Base-by-base conservation (phyloP, 2,329 filamentous ascomycete species). In the Cladosporium sp. region DNA sequence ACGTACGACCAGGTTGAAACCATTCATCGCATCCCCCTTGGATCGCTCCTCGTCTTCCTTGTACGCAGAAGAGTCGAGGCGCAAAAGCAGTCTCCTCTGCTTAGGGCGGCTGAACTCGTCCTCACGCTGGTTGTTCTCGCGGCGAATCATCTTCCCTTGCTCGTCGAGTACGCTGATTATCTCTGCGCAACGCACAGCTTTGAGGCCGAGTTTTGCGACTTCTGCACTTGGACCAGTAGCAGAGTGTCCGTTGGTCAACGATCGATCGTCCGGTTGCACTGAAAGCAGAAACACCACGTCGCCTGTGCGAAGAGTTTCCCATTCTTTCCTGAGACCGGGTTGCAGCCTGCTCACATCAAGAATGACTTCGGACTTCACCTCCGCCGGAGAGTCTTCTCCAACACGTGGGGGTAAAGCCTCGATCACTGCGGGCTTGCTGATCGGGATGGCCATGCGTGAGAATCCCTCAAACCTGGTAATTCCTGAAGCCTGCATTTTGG, bases 381-480 rank as follows among this genome's bases (percentile, higher is more conserved):
- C 79, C 2, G 90, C 86, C n/a, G 90, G 92, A 47, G 85, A 83
- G 36, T 85, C 79, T 43, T 91, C 85, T 12, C 93, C 93, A 48
- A 99, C 90, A 32, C 84, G 80, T 7, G 93, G 80, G 0, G 89
- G 89, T 3, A 86, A 82, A 19, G 92, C 86, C 63, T 99, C 91
- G 24, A 96, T 77, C 42, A 99, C 88, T 60, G 89, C 85, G 55
- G 90, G 88, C 61, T 89, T 93, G 15, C 82, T 78, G 53, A 96
- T 93, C 1, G 89, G 85, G 47, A 97, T 76, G 2, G 90, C 91
- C 91, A 97, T 96, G 61, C 84, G 89, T 2, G 92, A 95, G 61
- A 88, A 90, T 0, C 93, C 92, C 11, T 85, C 77, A 64, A 97
- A 97, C 4, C 73, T 76, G 0, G 77, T 71, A 34, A 80, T 85